Evolutionary conservation across 2,329 filamentous ascomycete species (phyloP).

Genomic region (Monascus ruber): DNA sequence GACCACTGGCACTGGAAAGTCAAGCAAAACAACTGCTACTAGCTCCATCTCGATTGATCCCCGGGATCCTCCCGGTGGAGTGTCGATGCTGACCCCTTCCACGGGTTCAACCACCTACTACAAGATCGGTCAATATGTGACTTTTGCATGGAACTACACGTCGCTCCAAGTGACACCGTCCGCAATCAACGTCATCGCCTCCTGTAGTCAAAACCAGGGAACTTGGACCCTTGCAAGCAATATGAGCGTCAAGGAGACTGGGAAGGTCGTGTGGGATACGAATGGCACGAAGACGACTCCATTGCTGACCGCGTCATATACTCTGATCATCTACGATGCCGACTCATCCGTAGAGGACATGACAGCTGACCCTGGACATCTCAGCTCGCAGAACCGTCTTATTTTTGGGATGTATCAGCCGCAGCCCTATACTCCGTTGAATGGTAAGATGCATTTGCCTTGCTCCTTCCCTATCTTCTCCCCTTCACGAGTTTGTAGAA

Average conservation of each 20-base stretch:
- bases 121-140: constrained; percentile 52
- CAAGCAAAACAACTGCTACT: constrained; percentile 14
- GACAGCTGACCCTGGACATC: constrained; percentile 41
- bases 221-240: constrained; percentile 54
- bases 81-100: constrained; percentile 51
- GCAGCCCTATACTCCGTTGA: constrained; percentile 40
- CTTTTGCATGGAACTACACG: constrained; percentile 60
- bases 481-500: too few species aligned
- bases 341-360: constrained; percentile 40
- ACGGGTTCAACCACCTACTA: constrained; percentile 45
- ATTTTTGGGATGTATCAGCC: constrained; percentile 53
- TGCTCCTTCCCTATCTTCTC: too few species aligned
- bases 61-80: constrained; percentile 45
- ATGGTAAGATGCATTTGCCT: constrained; percentile 28
- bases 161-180: constrained; percentile 48
- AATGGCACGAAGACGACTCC: constrained; percentile 37
- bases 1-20: constrained; percentile 10
- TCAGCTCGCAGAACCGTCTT: constrained; percentile 41
- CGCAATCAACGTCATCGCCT: constrained; percentile 50
- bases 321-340: constrained; percentile 51
- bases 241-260: constrained; percentile 42
- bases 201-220: constrained; percentile 46
- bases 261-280: constrained; percentile 51
- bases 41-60: constrained; percentile 39
- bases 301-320: constrained; percentile 51